phyloP scores from a whole-genome alignment of 441 rosid genomes.

The Pelargonium citronellum region DNA sequence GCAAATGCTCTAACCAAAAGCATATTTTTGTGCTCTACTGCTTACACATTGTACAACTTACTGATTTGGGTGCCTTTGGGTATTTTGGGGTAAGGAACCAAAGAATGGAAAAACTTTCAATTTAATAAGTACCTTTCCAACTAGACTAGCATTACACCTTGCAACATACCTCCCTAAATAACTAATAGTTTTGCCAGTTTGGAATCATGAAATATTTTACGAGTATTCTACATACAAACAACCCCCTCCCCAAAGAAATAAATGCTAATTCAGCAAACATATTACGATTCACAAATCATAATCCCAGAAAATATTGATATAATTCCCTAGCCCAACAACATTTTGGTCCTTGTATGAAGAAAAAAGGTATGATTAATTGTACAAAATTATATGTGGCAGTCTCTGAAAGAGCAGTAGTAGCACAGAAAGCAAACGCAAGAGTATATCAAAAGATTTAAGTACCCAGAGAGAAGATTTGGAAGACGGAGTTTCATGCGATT shows the following conservation, averaged over 20 bases:
- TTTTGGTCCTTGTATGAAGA: background rate
- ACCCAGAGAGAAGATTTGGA: slow-evolving; percentile 91
- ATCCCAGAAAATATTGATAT: background rate
- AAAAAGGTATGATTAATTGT: background rate
- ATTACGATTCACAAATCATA: background rate
- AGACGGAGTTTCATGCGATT: slow-evolving; percentile 83
- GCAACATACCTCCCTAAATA: background rate
- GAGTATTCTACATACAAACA: background rate
- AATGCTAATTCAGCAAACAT: background rate
- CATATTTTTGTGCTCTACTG: background rate
- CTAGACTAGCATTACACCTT: background rate
- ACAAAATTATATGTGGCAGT: background rate
- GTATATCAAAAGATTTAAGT: slow-evolving; percentile 23
- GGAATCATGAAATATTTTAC: background rate
- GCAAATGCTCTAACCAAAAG: background rate
- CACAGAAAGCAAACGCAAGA: slow-evolving; percentile 11
- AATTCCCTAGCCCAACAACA: background rate
- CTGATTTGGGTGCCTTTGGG: background rate
- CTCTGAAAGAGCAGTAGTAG: background rate
- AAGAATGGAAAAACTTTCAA: background rate
- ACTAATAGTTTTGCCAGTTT: background rate
- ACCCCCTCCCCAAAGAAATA: background rate
- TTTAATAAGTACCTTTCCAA: background rate
- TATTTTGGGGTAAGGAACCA: background rate
- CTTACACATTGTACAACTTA: background rate